Evolutionary conservation across 345 rosid genomes (phyloP), one percentile per base, ranked within the genome.

Genomic region (Acer yangbiense): DNA sequence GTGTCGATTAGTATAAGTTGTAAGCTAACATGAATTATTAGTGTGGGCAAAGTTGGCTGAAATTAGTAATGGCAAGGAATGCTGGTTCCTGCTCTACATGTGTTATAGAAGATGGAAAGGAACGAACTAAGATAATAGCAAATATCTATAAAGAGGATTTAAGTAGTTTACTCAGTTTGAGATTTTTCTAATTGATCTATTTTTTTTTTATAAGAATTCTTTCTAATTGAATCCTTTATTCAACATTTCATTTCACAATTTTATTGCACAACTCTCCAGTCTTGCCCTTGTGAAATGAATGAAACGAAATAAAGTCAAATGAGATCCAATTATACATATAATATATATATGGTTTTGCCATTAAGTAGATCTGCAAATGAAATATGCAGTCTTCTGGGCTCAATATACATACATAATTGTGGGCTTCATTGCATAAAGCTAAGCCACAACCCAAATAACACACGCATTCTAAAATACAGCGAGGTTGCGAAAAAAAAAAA

Each of bases 371-470:
- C 57, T 41, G 76, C 57, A 25, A 25, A 25, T 25, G 27, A 73
- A 60, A 60, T 11, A 73, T 21, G 25, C 29, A 17, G 61, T 55
- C 61, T 17, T 55, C 1, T 55, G 6, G 61, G 61, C 48, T 65
- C 27, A 48, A 62, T 1, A 48, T 17, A 63, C 25, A 55, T 55
- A 65, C 77, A 75, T 61, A 7, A 3, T 5, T n/a, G 79, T 54
- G 79, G 85, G 87, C 85, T 82, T 82, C 75, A 44, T 9, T 44
- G 64, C 69, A 43, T 63, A 76, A 73, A 6, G 77, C 81, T 23
- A 76, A 69, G 84, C 89, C 87, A 54, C 85, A 61, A 54, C 79
- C 27, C 27, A 25, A 25, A 25, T 25, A 25, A 25, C 27, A 25
- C 1, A 25, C 1, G 2, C 27, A 25, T 73, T 58, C 39, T 48